Evolutionary conservation across 73 alveolate genomes (phyloP), one percentile per base, ranked within the genome.

Genomic region (Paramecium biaurelia): DNA sequence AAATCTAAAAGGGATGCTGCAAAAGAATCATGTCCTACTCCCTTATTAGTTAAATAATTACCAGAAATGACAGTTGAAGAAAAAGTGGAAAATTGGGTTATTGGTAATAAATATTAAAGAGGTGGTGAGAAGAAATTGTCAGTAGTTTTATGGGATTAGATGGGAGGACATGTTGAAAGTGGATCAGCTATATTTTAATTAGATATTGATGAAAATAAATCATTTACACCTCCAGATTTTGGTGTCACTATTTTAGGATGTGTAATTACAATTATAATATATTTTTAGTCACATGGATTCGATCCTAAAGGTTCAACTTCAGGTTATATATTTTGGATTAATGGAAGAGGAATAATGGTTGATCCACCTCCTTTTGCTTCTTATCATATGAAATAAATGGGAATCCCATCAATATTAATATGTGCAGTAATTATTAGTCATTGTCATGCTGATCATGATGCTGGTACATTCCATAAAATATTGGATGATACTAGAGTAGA

Each of bases 211-310:
- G 87, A 70, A 42, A 43, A 82, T 12, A 67, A 70, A 70, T 41
- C 94, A 70, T 89, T 89, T 56, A 70, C 85, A 23, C 94, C 94
- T 23, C 94, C 94, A n/a, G 94, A 89, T 89, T 89, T 89, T 89
- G 94, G 94, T 43, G 84, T 89, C 43, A 89, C 94, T 1, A 72
- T 89, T 89, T 49, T 89, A 43, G 94, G 94, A 68, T 70, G 94
- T 45, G 93, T 86, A 86, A 86, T 41, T 86, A 63, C 2, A 1
- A 53, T n/a, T 18, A n/a, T 53, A 6, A 86, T 30, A 32, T 32
- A 18, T 14, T 12, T 38, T 30, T 38, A 86, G 88, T 38, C 76
- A 9, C 74, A 57, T 89, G 94, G 94, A 24, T 89, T 89, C 30
- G 94, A 89, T 70, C 94, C 94, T 7, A 70, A 82, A 45, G 94